Base-by-base conservation (phyloP, 176 grass and related monocot genomes). In the Triticum turgidum region DNA sequence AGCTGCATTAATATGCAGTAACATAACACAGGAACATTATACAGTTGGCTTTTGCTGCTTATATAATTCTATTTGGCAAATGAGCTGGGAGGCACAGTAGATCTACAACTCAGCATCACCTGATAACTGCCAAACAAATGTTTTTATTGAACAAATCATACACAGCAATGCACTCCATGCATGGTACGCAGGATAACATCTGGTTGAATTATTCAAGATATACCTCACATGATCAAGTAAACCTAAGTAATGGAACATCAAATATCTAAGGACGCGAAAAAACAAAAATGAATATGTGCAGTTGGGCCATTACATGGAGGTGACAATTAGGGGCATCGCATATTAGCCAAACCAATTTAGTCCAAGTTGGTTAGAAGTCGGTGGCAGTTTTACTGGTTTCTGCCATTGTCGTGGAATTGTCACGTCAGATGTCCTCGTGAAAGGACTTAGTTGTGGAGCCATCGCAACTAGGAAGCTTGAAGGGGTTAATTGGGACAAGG, bases 271-370 rank as follows among this genome's bases (percentile, higher is more conserved):
- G 7, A 21, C 24, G 20, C 30, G 69, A 9, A 12, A 17, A 69
- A 71, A 33, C 2, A 18, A 13, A 45, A 66, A 78, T 35, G 73
- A 27, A 22, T 87, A 67, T 87, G 59, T 74, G 74, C 67, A 90
- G 14, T 21, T 86, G 5, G 7, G 37, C 14, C 72, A 69, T 67
- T 9, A 9, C 59, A 89, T 59, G 22, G 33, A 58, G 29, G 32
- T 9, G 11, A 51, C 64, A 11, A 65, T 66, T 61, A 39, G 42
- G 20, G n/a, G 51, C 5, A 68, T 47, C 18, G 2, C 68, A 79
- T 21, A 45, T 44, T 61, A 17, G 77, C 25, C 27, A 14, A 47
- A 45, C 69, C 35, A 25, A 33, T 47, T 81, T 67, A 67, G 69
- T 77, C 84, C 45, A 62, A 29, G 38, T 44, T 44, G 66, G 56